A percentile compares a stretch with the other conserved stretches of the same genome.
Conservation (phyloP, 768 basidiomycete species). For the Pholiota microspora region DNA sequence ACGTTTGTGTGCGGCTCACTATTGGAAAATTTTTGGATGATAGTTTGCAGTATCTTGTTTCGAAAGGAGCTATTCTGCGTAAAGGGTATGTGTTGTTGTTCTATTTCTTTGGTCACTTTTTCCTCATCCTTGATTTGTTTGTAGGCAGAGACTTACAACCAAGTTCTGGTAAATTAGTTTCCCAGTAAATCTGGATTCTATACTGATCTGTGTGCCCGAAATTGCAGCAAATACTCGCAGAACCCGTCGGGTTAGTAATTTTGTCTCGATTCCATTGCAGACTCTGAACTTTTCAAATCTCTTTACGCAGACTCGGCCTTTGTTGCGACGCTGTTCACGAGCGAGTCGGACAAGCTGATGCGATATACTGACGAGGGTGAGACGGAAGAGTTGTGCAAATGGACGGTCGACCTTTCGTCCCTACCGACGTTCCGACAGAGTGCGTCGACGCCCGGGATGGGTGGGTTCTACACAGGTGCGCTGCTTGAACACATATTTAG, state of each 20-base stretch:
- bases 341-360: constrained; percentile 72
- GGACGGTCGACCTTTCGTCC: constrained; percentile 81
- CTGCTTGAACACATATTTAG: neutral
- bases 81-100: constrained; percentile 60
- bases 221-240: constrained; percentile 7
- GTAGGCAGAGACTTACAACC: constrained; percentile 76
- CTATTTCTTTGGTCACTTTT: constrained; percentile 14
- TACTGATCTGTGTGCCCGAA: constrained; percentile 1
- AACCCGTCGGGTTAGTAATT: neutral
- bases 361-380: constrained; percentile 87
- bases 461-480: constrained; percentile 80
- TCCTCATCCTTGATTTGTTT: constrained; percentile 18
- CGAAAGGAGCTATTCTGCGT: constrained; percentile 81
- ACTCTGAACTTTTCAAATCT: neutral
- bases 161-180: constrained; percentile 68
- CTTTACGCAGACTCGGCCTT: constrained; percentile 63
- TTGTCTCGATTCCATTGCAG: neutral
- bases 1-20: constrained; percentile 10
- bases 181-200: constrained; percentile 6
- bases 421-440: constrained; percentile 78
- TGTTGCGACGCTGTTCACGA: constrained; percentile 79
- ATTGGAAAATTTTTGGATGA: constrained; percentile 24
- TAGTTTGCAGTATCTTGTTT: constrained; percentile 84
- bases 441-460: constrained; percentile 49
- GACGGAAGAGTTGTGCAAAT: constrained; percentile 73